Base-by-base conservation (phyloP, 257 asterid genomes). In the Jacaranda mimosifolia region DNA sequence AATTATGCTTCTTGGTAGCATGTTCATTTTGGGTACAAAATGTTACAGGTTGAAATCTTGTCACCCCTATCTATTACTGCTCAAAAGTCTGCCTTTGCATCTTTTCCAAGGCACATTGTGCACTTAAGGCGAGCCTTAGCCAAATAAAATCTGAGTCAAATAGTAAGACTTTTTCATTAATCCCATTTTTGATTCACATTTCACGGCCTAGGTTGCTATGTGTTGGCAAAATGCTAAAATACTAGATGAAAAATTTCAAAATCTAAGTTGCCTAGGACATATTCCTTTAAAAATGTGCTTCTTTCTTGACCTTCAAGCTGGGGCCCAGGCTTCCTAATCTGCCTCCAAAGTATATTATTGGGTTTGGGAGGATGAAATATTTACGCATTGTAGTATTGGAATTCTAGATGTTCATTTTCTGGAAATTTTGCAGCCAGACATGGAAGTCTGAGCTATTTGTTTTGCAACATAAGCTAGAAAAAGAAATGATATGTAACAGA, bases 261-360 rank as follows among this genome's bases (percentile, higher is more conserved):
- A 32, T 45, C 68, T 70, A 62, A 21, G 7, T 75, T 15, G 36
- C 36, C 13, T 18, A 49, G 36, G 43, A 49, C 60, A 52, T 36
- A 40, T 15, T 53, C 10, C 17, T 32, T 63, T 36, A 10, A 26
- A 36, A 48, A 46, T 21, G 17, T 60, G 38, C 13, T 66, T 66
- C 21, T 53, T 39, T 45, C 68, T 32, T 57, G 39, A 60, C 55
- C 77, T 48, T 36, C 40, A 39, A 46, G 46, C 81, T 46, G 15
- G 67, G 60, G 71, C 35, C 46, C 35, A 49, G 72, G 80, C 21
- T 56, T 21, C 56, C n/a, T 8, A 4, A 67, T 58, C 60, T 45
- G 55, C 43, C 32, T 68, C 58, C 9, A 45, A 64, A 39, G 43
- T 64, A 52, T 14, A 13, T 42, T 12, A 10, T 40, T 14, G 6